phyloP scores from a whole-genome alignment of 2,329 filamentous ascomycete genomes.

The Alternaria viburni region DNA sequence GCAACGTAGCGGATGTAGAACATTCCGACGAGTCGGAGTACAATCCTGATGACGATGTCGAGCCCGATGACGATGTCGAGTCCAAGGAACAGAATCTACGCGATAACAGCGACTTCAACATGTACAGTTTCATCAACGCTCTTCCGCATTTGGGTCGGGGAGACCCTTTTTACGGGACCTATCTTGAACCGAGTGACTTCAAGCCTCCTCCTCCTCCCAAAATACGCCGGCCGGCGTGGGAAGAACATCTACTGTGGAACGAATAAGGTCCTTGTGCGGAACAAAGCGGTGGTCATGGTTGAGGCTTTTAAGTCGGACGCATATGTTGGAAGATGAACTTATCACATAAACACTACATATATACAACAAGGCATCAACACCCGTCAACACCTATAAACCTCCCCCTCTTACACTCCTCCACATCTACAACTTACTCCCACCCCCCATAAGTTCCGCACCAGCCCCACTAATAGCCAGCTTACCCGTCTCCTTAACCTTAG shows the following conservation, averaged over 20 bases:
- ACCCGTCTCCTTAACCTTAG: conserved; percentile 88
- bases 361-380: neutral
- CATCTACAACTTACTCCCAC: conserved; percentile 48
- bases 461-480: conserved; percentile 85
- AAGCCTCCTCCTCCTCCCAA: neutral
- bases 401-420: neutral
- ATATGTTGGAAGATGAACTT: neutral
- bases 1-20: neutral
- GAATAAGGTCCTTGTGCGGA: neutral
- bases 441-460: conserved; percentile 74
- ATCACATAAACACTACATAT: conserved; percentile 7
- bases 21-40: neutral
- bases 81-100: rapidly evolving
- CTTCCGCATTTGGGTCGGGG: neutral
- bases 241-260: neutral
- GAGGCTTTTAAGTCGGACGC: neutral
- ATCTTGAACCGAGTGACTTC: neutral
- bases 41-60: neutral
- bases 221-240: neutral
- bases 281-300: neutral
- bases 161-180: neutral
- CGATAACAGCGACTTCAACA: neutral
- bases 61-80: neutral
- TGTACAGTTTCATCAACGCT: neutral
- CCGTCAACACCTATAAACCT: neutral